Evolutionary conservation across 2,329 filamentous ascomycete species (phyloP).

Genomic region (Erysiphe neolycopersici): DNA sequence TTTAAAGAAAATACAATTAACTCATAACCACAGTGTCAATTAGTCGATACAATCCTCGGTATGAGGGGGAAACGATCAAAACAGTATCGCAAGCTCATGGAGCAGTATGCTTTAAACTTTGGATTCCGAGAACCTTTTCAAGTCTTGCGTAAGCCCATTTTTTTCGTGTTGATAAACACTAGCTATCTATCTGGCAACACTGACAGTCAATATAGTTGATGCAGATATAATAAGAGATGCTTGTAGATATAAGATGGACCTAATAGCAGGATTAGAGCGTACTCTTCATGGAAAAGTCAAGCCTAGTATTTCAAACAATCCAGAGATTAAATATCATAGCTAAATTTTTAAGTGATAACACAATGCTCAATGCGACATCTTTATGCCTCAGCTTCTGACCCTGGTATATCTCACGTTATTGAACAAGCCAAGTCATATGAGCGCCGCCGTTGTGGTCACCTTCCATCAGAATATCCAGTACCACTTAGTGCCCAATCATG

Average conservation of each 20-base stretch:
- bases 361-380: conserved; percentile 61
- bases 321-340: conserved; percentile 1
- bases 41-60: neutral
- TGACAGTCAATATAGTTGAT: conserved; percentile 29
- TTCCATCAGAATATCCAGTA: conserved; percentile 41
- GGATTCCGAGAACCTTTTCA: conserved; percentile 89
- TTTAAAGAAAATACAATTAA: no score
- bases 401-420: conserved; percentile 27
- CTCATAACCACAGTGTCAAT: no score
- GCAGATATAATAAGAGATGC: conserved; percentile 64
- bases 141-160: conserved; percentile 34
- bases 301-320: conserved; percentile 27
- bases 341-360: conserved; percentile 33
- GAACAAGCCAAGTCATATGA: conserved; percentile 50
- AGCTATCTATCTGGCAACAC: conserved; percentile 1
- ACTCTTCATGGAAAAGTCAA: conserved; percentile 75
- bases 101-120: conserved; percentile 66
- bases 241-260: conserved; percentile 65
- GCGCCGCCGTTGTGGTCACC: conserved; percentile 52
- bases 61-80: conserved; percentile 46
- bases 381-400: conserved; percentile 32
- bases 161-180: neutral
- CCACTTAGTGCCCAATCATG: conserved; percentile 46
- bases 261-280: conserved; percentile 47
- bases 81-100: conserved; percentile 77